phyloP scores from a whole-genome alignment of 176 grass and related monocot species.

The Alloteropsis semialata region DNA sequence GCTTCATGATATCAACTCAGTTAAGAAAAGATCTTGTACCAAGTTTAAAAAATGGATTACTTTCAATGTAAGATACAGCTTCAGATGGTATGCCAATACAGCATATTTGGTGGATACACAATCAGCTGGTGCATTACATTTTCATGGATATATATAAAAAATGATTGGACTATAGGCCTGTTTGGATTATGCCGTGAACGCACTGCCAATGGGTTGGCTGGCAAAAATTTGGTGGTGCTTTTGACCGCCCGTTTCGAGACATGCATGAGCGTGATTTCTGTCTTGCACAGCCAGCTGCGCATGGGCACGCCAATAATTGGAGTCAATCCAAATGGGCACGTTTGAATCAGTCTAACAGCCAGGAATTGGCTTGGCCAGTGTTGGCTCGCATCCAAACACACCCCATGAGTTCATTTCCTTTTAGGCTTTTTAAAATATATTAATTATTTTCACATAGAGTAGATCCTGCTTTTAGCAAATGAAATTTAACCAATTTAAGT shows the following conservation, averaged over 20 bases:
- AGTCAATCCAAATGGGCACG: no score
- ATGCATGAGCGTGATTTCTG: no score
- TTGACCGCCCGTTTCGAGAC: no score
- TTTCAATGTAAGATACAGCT: background rate
- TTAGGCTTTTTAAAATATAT: background rate
- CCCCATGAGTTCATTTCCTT: background rate
- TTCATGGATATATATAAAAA: background rate
- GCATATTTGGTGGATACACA: background rate
- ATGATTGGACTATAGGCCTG: background rate
- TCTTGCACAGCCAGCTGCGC: no score
- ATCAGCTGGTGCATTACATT: no score
- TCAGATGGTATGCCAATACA: background rate
- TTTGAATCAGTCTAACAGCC: no score
- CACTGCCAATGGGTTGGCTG: no score
- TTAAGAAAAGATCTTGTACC: background rate
- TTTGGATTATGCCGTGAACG: no score
- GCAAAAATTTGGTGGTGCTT: no score
- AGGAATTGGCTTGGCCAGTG: no score
- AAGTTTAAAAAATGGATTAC: background rate
- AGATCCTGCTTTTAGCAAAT: background rate
- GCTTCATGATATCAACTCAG: background rate
- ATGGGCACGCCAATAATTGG: no score
- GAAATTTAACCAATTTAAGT: background rate
- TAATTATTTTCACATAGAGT: background rate
- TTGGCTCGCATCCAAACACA: no score